These are phyloP conservation scores for Claviceps humidiphila DNA, from an alignment of 2,329 filamentous ascomycete species.

Conservation along the genomic window DNA sequence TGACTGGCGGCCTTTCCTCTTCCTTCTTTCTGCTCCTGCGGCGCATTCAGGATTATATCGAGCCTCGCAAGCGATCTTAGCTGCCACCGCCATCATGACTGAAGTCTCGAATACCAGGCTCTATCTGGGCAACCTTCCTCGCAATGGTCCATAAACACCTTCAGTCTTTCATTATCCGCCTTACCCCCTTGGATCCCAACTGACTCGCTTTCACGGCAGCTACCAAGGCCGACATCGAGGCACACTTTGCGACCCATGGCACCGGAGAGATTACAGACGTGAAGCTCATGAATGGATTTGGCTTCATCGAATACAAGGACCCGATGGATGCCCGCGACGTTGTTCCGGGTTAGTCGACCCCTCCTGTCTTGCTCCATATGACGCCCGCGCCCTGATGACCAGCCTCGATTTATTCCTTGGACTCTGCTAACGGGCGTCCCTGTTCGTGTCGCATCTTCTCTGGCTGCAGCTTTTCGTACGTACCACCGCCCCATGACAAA, in stretches of 20 bases:
- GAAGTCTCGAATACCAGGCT: conserved; percentile 92
- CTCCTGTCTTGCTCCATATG: background rate
- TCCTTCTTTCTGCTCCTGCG: background rate
- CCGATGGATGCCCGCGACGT: conserved; percentile 96
- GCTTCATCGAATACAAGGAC: conserved; percentile 99
- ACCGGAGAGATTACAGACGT: conserved; percentile 97
- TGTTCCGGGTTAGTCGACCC: conserved; percentile 65
- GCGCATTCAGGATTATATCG: conserved; percentile 3
- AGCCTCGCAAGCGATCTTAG: conserved; percentile 2
- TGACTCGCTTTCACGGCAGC: conserved; percentile 47
- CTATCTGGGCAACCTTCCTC: conserved; percentile 94
- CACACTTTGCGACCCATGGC: conserved; percentile 89
- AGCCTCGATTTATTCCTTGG: background rate
- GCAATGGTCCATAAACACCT: conserved; percentile 54
- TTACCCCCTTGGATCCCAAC: conserved; percentile 18
- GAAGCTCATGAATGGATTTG: conserved; percentile 99
- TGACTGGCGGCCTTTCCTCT: background rate
- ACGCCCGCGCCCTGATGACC: background rate
- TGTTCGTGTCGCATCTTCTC: background rate
- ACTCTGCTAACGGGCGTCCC: conserved; percentile 5
- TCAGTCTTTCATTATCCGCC: conserved; percentile 9
- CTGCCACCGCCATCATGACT: conserved; percentile 38
- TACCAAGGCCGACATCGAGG: conserved; percentile 93
- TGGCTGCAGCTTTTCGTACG: conserved; percentile 45
- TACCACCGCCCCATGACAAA: conserved; percentile 14